Evolutionary conservation across 2,329 filamentous ascomycete species (phyloP).

Genomic region (Epichloe amarillans): DNA sequence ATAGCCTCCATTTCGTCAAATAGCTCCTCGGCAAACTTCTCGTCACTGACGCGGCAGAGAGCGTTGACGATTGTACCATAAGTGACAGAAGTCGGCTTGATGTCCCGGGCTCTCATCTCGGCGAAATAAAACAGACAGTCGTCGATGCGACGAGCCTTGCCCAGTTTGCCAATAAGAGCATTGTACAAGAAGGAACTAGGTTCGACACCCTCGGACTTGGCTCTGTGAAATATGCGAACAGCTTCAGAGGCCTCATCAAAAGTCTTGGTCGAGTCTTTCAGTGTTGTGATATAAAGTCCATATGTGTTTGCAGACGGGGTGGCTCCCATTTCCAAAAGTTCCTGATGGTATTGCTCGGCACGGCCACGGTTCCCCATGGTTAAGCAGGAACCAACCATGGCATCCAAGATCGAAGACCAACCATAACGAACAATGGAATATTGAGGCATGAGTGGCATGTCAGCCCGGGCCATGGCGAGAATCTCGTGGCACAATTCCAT

Average conservation of each 20-base stretch:
- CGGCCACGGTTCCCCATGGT: slow-evolving; percentile 66
- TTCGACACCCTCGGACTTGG: slow-evolving; percentile 85
- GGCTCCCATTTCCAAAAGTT: slow-evolving; percentile 79
- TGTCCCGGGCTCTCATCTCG: slow-evolving; percentile 86
- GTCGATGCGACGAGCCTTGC: slow-evolving; percentile 93
- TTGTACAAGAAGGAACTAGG: slow-evolving; percentile 97
- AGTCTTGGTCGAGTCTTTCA: slow-evolving; percentile 94
- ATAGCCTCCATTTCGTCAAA: slow-evolving; percentile 99
- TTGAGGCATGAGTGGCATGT: slow-evolving; percentile 73
- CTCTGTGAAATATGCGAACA: slow-evolving; percentile 91
- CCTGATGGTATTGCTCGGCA: slow-evolving; percentile 80
- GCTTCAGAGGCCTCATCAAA: slow-evolving; percentile 96
- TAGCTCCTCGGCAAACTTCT: slow-evolving; percentile 93
- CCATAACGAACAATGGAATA: slow-evolving; percentile 84
- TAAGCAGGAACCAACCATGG: slow-evolving; percentile 89
- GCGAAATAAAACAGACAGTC: slow-evolving; percentile 97
- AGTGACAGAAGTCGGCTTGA: slow-evolving; percentile 92
- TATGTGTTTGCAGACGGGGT: slow-evolving; percentile 95
- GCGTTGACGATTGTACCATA: slow-evolving; percentile 98
- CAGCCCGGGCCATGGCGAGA: slow-evolving; percentile 73
- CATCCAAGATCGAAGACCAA: slow-evolving; percentile 91
- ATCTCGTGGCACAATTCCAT: slow-evolving; percentile 76
- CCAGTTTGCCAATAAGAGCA: slow-evolving; percentile 92
- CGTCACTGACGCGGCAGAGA: slow-evolving; percentile 89
- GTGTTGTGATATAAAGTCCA: slow-evolving; percentile 95